A percentile compares a stretch with the other conserved stretches of the same genome.
Conservation (phyloP, 202 grass and related monocot genomes). For the Sporobolus alterniflorus region DNA sequence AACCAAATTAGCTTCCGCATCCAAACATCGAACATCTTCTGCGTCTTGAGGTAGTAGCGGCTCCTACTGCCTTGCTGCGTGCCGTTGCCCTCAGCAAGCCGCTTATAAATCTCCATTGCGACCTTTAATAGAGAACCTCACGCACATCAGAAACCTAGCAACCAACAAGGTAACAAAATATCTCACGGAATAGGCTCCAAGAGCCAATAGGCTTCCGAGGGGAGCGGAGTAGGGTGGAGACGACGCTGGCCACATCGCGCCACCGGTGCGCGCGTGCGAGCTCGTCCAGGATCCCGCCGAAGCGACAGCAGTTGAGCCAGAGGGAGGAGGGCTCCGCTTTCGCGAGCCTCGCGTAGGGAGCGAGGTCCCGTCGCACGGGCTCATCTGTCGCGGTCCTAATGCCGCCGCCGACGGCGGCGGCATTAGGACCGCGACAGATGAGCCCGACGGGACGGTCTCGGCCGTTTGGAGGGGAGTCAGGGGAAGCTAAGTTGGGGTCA, state of each 20-base stretch:
- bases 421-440: not conserved
- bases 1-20: slow-evolving; percentile 47
- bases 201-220: slow-evolving; percentile 16
- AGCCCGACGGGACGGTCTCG: slow-evolving; percentile 21
- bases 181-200: too few relatives aligned
- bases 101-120: slow-evolving; percentile 68
- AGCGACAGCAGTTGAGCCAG: slow-evolving; percentile 38
- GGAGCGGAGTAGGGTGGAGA: slow-evolving; percentile 38
- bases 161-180: not conserved
- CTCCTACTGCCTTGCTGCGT: slow-evolving; percentile 9
- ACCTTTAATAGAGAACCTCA: slow-evolving; percentile 40
- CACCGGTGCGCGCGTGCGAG: slow-evolving; percentile 46
- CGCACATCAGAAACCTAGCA: slow-evolving; percentile 31
- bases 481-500: slow-evolving; percentile 26
- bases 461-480: slow-evolving; percentile 24
- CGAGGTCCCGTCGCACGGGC: not conserved
- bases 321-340: not conserved
- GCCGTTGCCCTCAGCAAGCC: slow-evolving; percentile 15
- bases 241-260: slow-evolving; percentile 50
- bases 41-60: slow-evolving; percentile 38
- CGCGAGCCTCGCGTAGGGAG: not conserved
- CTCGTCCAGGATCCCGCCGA: slow-evolving; percentile 39
- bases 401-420: not conserved
- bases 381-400: not conserved
- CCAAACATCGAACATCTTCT: slow-evolving; percentile 67